Evolutionary conservation across 257 asterid genomes (phyloP).

Genomic region (Verbena officinalis): DNA sequence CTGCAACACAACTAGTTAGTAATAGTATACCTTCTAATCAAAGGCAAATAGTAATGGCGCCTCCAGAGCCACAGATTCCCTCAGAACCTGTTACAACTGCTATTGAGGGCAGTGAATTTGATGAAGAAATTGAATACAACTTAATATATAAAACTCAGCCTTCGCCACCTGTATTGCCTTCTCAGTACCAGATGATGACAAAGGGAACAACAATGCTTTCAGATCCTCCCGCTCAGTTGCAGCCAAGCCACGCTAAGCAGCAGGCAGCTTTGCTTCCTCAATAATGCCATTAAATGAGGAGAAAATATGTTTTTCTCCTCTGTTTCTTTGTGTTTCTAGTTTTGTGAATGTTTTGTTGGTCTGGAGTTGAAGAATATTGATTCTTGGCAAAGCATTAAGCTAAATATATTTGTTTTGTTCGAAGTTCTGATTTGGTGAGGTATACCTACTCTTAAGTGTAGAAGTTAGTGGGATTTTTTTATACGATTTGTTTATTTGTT

Average conservation of each 20-base stretch:
- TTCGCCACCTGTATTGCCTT: constrained; percentile 52
- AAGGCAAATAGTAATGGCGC: constrained; percentile 42
- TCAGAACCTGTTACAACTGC: constrained; percentile 44
- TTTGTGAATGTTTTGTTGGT: constrained; percentile 28
- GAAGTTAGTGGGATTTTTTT: constrained; percentile 26
- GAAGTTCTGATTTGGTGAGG: constrained; percentile 28
- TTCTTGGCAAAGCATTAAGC: constrained; percentile 19
- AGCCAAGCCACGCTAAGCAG: constrained; percentile 41
- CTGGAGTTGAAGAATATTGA: constrained; percentile 22
- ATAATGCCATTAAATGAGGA: constrained; percentile 31
- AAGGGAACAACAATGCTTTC: constrained; percentile 55
- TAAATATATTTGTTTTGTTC: constrained; percentile 26
- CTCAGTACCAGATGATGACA: constrained; percentile 56
- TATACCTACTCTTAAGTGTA: constrained; percentile 31
- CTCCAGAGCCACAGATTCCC: constrained; percentile 41
- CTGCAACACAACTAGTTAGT: constrained; percentile 36
- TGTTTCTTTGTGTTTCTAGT: constrained; percentile 21
- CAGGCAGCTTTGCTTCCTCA: constrained; percentile 43
- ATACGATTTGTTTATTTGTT: constrained; percentile 40
- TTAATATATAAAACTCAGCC: constrained; percentile 90
- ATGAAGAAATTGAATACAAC: constrained; percentile 71
- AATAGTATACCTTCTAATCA: constrained; percentile 40
- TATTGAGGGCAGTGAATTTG: constrained; percentile 51
- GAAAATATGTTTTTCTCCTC: constrained; percentile 20
- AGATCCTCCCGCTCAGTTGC: constrained; percentile 56